Base-by-base conservation (phyloP, 2,329 filamentous ascomycete species). In the Alternaria tenuissima region DNA sequence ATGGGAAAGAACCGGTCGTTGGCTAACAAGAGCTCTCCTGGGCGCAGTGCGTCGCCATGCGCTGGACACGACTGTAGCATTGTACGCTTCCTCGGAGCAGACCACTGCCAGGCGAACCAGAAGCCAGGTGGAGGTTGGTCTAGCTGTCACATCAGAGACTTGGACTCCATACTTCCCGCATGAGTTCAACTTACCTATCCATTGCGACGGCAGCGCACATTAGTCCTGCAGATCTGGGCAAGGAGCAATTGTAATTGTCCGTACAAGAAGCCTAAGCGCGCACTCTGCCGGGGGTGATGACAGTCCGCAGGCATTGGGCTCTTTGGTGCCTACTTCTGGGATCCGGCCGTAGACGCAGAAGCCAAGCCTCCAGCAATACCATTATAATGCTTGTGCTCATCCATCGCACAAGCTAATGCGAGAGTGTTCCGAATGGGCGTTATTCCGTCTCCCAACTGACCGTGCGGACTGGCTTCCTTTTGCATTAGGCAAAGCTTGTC, bases 61-160 rank as follows among this genome's bases (percentile, higher is more conserved):
- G 51, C 38, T 53, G 20, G 51, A 53, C 26, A 44, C 24, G 18
- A 53, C 38, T 43, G 30, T n/a, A n/a, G 24, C n/a, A 16, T 12
- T 34, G 26, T 53, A 53, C 16, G 51, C 51, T 53, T 53, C 51
- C 34, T 53, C 38, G n/a, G 39, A 53, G 26, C 24, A 44, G 22
- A 36, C 6, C 12, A 44, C 51, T 42, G 39, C 51, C 11, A 53
- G 38, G 41, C 41, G 51, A 20, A 53, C 42, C 26, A 53, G 38
- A 53, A 26, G 24, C 51, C 39, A 53, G 24, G 39, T 8, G 26
- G n/a, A 51, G 20, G 24, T 39, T 51, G 22, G 32, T 51, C 48
- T 51, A 39, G 12, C 32, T 39, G 34, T 39, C 16, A 14, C 20
- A 51, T 41, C 22, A 51, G 48, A 22, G 48, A 51, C 48, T 28